Conservation (phyloP, 805 yeast species). For the Jamesozyma spencerorum region DNA sequence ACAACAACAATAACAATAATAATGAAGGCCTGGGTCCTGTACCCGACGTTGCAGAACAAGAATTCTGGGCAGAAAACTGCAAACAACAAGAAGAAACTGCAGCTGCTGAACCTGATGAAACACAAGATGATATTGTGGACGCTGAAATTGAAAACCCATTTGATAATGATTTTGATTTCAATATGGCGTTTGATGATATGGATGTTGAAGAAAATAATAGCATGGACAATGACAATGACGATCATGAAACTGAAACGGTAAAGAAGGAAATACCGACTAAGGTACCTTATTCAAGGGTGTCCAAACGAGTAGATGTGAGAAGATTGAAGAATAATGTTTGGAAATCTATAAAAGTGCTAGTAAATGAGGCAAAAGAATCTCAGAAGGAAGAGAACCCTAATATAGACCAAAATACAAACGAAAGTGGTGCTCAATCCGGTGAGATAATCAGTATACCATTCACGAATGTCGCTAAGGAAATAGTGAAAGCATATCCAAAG, state of each 20-base stretch:
- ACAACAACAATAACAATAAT: neutral
- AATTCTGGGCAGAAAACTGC: conserved; percentile 64
- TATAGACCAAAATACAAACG: conserved; percentile 10
- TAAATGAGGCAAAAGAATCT: conserved; percentile 1
- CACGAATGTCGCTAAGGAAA: conserved; percentile 40
- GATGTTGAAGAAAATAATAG: conserved; percentile 22
- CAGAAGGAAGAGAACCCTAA: conserved; percentile 11
- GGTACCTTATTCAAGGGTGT: conserved; percentile 56
- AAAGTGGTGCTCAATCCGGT: conserved; percentile 17
- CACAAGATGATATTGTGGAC: conserved; percentile 15
- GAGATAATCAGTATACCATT: conserved; percentile 21
- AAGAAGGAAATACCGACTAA: conserved; percentile 10
- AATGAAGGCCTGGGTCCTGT: conserved; percentile 9
- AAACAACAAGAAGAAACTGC: conserved; percentile 30
- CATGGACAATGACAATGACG: neutral
- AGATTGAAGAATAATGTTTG: conserved; percentile 67
- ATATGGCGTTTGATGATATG: conserved; percentile 29
- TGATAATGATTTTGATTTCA: conserved; percentile 30
- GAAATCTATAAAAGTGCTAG: conserved; percentile 37
- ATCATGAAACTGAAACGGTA: neutral
- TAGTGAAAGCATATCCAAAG: conserved; percentile 44
- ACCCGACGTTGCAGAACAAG: conserved; percentile 47
- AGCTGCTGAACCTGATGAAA: conserved; percentile 27
- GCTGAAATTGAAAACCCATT: conserved; percentile 30
- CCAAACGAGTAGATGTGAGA: conserved; percentile 73